These are phyloP conservation scores for Penicillium sp. DNA, from an alignment of 2,329 filamentous ascomycete genomes.

Conservation along the genomic window DNA sequence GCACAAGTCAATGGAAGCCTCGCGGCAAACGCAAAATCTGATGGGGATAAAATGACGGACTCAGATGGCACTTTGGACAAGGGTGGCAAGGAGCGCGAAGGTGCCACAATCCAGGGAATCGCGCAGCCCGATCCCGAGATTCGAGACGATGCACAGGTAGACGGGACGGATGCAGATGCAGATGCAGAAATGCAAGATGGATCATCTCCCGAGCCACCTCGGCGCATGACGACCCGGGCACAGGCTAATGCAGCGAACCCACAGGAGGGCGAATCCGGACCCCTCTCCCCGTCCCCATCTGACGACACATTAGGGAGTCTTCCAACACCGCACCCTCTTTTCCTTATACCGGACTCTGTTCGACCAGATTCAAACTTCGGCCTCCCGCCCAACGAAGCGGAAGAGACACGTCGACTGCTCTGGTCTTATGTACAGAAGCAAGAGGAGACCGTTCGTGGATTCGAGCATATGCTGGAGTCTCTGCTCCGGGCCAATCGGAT, in stretches of 20 bases:
- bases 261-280: constrained; percentile 23
- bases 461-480: constrained; percentile 48
- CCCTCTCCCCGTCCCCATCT: constrained; percentile 23
- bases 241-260: constrained; percentile 33
- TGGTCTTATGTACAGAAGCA: constrained; percentile 58
- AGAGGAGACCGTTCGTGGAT: constrained; percentile 53
- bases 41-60: no score
- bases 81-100: no score
- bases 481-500: constrained; percentile 52
- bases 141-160: no score
- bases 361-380: constrained; percentile 49
- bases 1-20: no score
- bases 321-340: constrained; percentile 48
- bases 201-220: constrained; percentile 34
- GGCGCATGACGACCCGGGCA: constrained; percentile 42
- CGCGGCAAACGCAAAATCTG: no score
- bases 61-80: constrained; percentile 15
- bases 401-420: constrained; percentile 53
- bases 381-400: constrained; percentile 51
- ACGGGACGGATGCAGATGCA: no score
- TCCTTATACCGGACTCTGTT: constrained; percentile 45
- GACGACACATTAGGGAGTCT: no score
- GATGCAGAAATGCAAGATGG: constrained; percentile 30
- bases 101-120: no score
- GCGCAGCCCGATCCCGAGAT: no score